Evolutionary conservation across 1,284 basidiomycete genomes (phyloP).

Genomic region (Rhodotorula glutinis): DNA sequence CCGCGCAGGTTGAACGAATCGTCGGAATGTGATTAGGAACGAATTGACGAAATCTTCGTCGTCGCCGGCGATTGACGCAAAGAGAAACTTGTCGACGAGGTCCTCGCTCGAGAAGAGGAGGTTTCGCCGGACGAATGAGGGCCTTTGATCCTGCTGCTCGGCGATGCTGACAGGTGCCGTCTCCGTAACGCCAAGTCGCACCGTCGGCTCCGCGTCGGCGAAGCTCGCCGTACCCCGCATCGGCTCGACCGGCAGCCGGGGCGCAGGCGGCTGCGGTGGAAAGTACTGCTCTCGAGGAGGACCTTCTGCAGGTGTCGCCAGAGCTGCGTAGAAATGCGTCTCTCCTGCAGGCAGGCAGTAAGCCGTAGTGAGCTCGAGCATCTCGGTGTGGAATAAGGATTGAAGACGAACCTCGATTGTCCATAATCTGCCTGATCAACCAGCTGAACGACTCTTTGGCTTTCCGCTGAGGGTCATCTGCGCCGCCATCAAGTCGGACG

Average conservation of each 20-base stretch:
- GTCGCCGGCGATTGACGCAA: constrained; percentile 45
- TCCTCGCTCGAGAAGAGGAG: constrained; percentile 42
- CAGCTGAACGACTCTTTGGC: constrained; percentile 44
- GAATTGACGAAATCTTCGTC: constrained; percentile 43
- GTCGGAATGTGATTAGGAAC: constrained; percentile 45
- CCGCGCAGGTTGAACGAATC: constrained; percentile 44
- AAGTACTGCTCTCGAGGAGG: background rate
- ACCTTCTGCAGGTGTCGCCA: background rate
- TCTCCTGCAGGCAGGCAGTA: no score
- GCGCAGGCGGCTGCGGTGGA: background rate
- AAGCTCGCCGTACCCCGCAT: no score
- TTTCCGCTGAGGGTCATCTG: constrained; percentile 42
- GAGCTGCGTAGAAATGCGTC: background rate
- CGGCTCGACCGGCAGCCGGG: background rate
- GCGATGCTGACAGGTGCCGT: background rate
- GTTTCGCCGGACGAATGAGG: constrained; percentile 8
- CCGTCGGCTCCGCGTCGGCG: no score
- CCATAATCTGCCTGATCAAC: constrained; percentile 43
- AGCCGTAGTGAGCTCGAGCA: background rate
- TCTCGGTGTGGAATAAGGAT: no score
- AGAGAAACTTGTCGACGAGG: constrained; percentile 47
- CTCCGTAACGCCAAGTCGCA: no score
- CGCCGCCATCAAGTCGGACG: constrained; percentile 45
- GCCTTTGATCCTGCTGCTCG: background rate
- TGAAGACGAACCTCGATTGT: constrained; percentile 44